Evolutionary conservation across 495 filamentous ascomycete genomes (phyloP), one percentile per base, ranked within the genome.

Genomic region (Trichoderma virens): DNA sequence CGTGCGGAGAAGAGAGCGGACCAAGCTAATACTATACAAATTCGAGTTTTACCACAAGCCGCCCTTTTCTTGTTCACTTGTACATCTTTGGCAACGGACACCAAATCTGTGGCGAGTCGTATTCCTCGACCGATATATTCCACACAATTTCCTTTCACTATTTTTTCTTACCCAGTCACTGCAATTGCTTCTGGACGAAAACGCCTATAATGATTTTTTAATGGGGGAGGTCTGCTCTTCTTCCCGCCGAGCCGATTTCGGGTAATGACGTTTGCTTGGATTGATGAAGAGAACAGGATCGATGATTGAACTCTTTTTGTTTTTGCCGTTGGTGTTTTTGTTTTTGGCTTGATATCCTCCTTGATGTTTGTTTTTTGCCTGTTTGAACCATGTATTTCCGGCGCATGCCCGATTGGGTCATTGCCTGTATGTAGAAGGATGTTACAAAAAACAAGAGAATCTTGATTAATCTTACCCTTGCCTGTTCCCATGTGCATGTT

Each of bases 21-120:
- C 51, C 51, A 56, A 56, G 51, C 51, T 56, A 56, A 56, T 56
- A 56, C 51, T 56, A 56, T 56, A 56, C 51, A 30, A 41, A 27
- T 56, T 56, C 51, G 51, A 28, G 51, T 28, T 56, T 20, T 20
- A 47, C n/a, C 43, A 41, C 43, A 47, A 11, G 39, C 18, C 51
- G 18, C 51, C 51, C 11, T 11, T 30, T 9, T 56, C 20, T 56
- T 27, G 23, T 56, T 30, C 27, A 56, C 51, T n/a, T 30, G 23
- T 56, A 56, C 27, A 30, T 56, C 45, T 47, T 35, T 11, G 43
- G 20, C 41, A 20, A 39, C 38, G 43, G 43, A 47, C 43, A 47
- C n/a, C 16, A 47, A 18, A 47, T 20, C 18, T 47, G 43, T 18
- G 18, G n/a, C 18, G n/a, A 8, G 43, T 7, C n/a, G n/a, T 30